Percentiles rank a stretch among this genome's conserved stretches.
These are phyloP conservation scores for Fusarium sp. DNA, from an alignment of 2,329 filamentous ascomycete species.

Conservation along the genomic window DNA sequence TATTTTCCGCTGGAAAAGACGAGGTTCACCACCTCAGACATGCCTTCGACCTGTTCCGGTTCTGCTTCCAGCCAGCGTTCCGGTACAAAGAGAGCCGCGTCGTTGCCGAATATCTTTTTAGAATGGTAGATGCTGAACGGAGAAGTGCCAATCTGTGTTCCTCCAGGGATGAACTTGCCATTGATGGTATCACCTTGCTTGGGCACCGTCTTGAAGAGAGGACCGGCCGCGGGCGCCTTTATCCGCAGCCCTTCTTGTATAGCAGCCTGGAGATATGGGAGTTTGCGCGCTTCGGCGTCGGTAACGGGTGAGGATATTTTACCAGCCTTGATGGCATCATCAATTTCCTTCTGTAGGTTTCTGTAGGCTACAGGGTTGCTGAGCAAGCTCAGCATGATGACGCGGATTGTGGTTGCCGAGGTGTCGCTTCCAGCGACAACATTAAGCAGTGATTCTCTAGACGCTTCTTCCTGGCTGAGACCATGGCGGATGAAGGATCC, in stretches of 20 bases:
- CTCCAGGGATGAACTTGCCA: conserved; percentile 57
- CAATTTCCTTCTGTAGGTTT: conserved; percentile 60
- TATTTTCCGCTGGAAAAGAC: conserved; percentile 58
- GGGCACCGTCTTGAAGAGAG: conserved; percentile 50
- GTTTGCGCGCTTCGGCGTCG: conserved; percentile 51
- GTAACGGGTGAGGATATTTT: conserved; percentile 44
- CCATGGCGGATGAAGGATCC: conserved; percentile 52
- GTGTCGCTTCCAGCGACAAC: conserved; percentile 52
- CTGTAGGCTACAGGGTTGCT: conserved; percentile 58
- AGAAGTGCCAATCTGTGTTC: conserved; percentile 58
- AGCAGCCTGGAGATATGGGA: conserved; percentile 60
- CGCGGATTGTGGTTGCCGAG: conserved; percentile 51
- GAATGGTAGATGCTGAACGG: conserved; percentile 55
- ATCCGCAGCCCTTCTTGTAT: conserved; percentile 61
- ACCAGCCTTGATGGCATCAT: conserved; percentile 41
- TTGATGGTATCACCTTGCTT: conserved; percentile 52
- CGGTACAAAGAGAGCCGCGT: conserved; percentile 58
- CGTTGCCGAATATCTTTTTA: conserved; percentile 52
- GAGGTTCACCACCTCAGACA: conserved; percentile 55
- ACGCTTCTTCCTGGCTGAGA: conserved; percentile 45
- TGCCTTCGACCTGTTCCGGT: conserved; percentile 47
- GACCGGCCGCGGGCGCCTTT: conserved; percentile 56
- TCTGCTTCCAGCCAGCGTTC: conserved; percentile 61
- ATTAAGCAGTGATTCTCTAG: conserved; percentile 45
- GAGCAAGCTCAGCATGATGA: conserved; percentile 62